Percentiles rank a stretch among this genome's conserved stretches.
phyloP scores from a whole-genome alignment of 106 monocot genomes.

The Dendrobium nobile region DNA sequence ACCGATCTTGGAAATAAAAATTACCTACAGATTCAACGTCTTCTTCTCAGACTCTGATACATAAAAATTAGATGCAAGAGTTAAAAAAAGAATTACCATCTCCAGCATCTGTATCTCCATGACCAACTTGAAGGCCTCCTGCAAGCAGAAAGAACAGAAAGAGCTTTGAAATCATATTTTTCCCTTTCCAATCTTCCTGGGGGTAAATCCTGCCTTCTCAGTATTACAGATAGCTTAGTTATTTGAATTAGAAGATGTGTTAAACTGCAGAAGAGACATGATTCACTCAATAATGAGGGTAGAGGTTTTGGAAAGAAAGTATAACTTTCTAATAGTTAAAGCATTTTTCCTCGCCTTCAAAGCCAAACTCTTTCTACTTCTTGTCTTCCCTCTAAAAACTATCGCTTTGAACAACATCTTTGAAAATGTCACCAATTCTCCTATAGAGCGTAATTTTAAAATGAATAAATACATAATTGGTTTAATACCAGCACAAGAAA shows the following conservation, averaged over 20 bases:
- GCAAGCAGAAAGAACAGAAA: not conserved
- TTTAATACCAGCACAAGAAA: too few species aligned
- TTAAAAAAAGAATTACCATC: constrained; percentile 4
- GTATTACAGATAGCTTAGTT: not conserved
- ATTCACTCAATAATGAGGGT: not conserved
- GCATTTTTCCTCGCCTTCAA: not conserved
- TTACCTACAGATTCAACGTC: not conserved
- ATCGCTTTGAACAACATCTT: not conserved
- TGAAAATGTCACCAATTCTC: not conserved
- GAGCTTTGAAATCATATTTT: not conserved
- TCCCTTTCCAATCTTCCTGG: not conserved
- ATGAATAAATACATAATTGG: too few species aligned
- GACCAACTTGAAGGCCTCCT: not conserved
- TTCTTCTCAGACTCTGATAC: not conserved
- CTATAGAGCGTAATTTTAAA: too few species aligned
- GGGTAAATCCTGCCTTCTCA: not conserved
- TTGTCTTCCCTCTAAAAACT: not conserved
- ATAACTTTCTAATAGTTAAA: not conserved
- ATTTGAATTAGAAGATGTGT: not conserved
- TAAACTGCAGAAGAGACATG: not conserved
- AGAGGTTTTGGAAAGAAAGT: not conserved
- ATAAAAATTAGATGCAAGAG: not conserved
- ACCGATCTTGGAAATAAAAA: not conserved
- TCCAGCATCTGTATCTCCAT: not conserved
- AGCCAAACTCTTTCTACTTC: not conserved